Evolutionary conservation across 2,329 filamentous ascomycete species (phyloP).

Genomic region (Calonectria multiphialidica): DNA sequence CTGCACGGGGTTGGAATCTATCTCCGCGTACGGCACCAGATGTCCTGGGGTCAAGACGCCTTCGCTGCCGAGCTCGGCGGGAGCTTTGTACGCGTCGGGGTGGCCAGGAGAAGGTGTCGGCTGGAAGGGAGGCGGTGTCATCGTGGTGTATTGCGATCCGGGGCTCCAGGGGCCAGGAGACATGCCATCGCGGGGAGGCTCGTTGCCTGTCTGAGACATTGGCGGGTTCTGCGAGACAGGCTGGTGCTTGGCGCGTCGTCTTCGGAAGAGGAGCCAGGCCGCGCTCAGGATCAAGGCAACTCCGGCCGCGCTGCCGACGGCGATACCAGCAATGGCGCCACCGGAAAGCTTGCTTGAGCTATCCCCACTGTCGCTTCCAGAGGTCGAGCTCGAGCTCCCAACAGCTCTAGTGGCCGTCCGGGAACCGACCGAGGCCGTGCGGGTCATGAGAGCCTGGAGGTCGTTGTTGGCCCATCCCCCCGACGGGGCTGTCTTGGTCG

Average conservation of each 20-base stretch:
- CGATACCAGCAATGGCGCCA: conserved; percentile 59
- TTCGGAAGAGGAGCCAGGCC: conserved; percentile 48
- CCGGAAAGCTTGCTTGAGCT: conserved; percentile 31
- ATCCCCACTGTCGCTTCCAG: background rate
- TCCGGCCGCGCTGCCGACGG: conserved; percentile 50
- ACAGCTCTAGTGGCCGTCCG: conserved; percentile 64
- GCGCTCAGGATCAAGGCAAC: conserved; percentile 44
- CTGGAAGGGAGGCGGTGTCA: conserved; percentile 32
- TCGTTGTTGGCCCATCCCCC: conserved; percentile 64
- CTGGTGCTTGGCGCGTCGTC: conserved; percentile 20
- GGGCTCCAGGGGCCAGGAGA: conserved; percentile 42
- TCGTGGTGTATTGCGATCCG: conserved; percentile 33
- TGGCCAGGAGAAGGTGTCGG: conserved; percentile 30
- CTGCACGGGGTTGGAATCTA: background rate
- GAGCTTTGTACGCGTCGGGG: conserved; percentile 30
- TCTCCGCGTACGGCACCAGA: background rate
- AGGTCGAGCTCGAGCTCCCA: conserved; percentile 16
- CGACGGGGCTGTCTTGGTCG: conserved; percentile 62
- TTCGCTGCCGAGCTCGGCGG: conserved; percentile 38
- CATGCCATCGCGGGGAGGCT: conserved; percentile 30
- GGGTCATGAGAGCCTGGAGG: conserved; percentile 64
- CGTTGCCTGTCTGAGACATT: conserved; percentile 35
- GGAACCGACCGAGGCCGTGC: conserved; percentile 57
- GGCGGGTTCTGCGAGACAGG: conserved; percentile 34
- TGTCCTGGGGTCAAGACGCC: background rate